These are phyloP conservation scores for Gamsiella multidivaricata DNA, from an alignment of 192 early-diverging fungal genomes.

Conservation along the genomic window DNA sequence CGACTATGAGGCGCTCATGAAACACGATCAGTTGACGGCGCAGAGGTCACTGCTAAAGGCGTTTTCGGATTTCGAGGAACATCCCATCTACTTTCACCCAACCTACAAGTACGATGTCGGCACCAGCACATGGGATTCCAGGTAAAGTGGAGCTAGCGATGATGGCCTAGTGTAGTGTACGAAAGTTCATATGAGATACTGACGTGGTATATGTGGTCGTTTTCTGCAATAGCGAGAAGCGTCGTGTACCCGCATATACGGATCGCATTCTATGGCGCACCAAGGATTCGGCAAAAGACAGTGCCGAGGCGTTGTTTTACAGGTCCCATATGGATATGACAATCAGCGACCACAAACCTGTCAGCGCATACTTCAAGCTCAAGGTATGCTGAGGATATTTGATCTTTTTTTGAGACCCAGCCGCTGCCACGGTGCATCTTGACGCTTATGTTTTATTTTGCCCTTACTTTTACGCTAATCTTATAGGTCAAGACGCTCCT, in stretches of 20 bases:
- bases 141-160: constrained; percentile 49
- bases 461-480: no score
- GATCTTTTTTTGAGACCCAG: neutral
- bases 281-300: constrained; percentile 54
- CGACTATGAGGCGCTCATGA: constrained; percentile 72
- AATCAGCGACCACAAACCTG: constrained; percentile 94
- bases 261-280: constrained; percentile 94
- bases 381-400: constrained; percentile 62
- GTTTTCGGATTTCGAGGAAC: constrained; percentile 91
- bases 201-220: neutral
- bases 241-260: constrained; percentile 90
- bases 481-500: constrained; percentile 70
- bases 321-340: constrained; percentile 69
- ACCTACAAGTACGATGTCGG: constrained; percentile 96
- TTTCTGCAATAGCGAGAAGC: constrained; percentile 68
- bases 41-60: constrained; percentile 73
- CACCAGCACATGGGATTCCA: constrained; percentile 82
- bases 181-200: neutral
- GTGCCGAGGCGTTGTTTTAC: constrained; percentile 66
- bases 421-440: no score
- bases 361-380: constrained; percentile 74
- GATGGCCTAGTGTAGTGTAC: neutral
- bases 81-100: constrained; percentile 79
- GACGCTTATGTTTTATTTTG: no score
- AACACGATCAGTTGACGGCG: constrained; percentile 84